Base-by-base conservation (phyloP, 768 basidiomycete genomes). In the Kwoniella bestiolae region DNA sequence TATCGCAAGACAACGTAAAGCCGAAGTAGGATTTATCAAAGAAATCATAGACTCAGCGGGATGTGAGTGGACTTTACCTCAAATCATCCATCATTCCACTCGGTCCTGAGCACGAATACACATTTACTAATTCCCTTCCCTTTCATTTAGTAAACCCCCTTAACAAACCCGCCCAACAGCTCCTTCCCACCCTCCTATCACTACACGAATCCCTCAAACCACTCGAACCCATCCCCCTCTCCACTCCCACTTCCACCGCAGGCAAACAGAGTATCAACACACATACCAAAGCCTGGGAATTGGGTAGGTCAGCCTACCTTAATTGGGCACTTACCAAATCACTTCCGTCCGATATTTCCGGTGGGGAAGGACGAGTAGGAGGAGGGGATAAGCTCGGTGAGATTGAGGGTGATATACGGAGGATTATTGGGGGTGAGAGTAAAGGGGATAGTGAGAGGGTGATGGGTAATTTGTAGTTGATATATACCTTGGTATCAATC, bases 251-350 rank as follows among this genome's bases (percentile, higher is more conserved):
- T 31, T 26, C 3, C 18, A 7, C 16, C 71, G 31, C 75, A 82
- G 28, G 16, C 8, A 21, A 16, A 18, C 5, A 18, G 31, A 35
- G 3, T 38, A 26, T n/a, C 18, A 72, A 83, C 3, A 86, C 87
- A 63, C 86, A 87, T 0, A 87, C 89, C 0, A 90, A 90, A 44
- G 85, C 85, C 9, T 93, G 91, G 91, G 90, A 92, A 81, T 86
- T 86, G 38, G 87, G 85, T 77, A 86, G 86, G 75, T 84, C 85
- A 1, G 91, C 90, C 4, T 94, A 93, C 78, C 75, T 89, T 4
- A 87, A 87, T 65, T 94, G 92, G 92, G 91, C 89, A 0, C 82
- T 87, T 1, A 82, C 83, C 21, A 86, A 87, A 76, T 78, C 90
- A 7, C 68, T 90, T 1, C 29, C 18, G 52, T 34, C 16, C 25